Conservation (phyloP, 2,329 filamentous ascomycete genomes). For the Neonectria faginata region DNA sequence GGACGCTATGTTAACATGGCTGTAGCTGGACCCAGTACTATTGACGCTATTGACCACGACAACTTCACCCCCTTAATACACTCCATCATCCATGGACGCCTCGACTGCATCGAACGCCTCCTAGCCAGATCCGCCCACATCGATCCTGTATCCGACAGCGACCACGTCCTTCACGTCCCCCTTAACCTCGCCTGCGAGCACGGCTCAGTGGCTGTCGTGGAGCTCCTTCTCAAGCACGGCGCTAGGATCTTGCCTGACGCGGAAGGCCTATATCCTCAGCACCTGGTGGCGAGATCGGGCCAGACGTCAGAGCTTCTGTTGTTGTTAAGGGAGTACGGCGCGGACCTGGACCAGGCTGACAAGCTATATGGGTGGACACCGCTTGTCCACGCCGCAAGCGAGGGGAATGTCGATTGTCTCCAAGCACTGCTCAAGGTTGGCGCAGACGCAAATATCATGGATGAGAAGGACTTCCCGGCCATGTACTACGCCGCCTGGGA, state of each 20-base stretch:
- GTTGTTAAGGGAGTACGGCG: constrained; percentile 85
- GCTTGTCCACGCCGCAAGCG: constrained; percentile 93
- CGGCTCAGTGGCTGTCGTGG: constrained; percentile 85
- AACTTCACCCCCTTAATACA: constrained; percentile 98
- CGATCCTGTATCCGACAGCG: constrained; percentile 85
- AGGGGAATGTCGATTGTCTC: constrained; percentile 91
- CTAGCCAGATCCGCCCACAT: constrained; percentile 84
- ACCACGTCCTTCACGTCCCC: constrained; percentile 93
- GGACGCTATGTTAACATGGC: constrained; percentile 24
- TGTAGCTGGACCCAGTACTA: constrained; percentile 76
- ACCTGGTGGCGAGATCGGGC: constrained; percentile 91
- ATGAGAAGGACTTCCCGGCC: constrained; percentile 92
- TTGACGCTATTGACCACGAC: constrained; percentile 92
- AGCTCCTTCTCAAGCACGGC: constrained; percentile 83
- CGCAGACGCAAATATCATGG: constrained; percentile 81
- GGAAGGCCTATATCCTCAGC: constrained; percentile 96
- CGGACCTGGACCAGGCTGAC: constrained; percentile 90
- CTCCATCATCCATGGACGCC: constrained; percentile 88
- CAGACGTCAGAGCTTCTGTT: constrained; percentile 83
- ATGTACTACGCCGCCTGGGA: constrained; percentile 99
- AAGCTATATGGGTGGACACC: constrained; percentile 99
- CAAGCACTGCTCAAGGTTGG: constrained; percentile 83
- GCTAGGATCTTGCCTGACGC: constrained; percentile 92
- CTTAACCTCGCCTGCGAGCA: constrained; percentile 96
- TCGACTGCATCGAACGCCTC: constrained; percentile 82